These are phyloP conservation scores for Zalaria obscura DNA, from an alignment of 2,329 filamentous ascomycete species.

Conservation along the genomic window DNA sequence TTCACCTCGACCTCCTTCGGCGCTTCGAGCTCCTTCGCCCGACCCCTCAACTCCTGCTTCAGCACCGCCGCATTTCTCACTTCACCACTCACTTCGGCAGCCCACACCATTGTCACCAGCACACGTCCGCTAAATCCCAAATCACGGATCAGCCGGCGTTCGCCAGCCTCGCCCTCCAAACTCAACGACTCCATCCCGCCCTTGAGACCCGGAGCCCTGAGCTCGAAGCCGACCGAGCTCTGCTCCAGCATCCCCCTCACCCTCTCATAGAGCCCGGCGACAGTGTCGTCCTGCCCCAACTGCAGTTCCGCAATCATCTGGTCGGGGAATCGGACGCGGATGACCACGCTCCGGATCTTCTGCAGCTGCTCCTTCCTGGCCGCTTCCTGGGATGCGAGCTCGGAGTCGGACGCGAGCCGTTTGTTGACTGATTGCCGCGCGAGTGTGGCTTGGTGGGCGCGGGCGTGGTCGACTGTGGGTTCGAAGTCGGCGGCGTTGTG, in stretches of 20 bases:
- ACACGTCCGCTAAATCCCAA: slow-evolving; percentile 58
- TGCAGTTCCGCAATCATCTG: slow-evolving; percentile 61
- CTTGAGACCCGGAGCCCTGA: slow-evolving; percentile 49
- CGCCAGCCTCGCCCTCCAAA: slow-evolving; percentile 23
- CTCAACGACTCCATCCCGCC: slow-evolving; percentile 29
- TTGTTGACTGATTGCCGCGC: slow-evolving; percentile 51
- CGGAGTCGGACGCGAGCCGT: slow-evolving; percentile 68
- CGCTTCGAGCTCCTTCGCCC: slow-evolving; percentile 45
- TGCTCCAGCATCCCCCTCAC: slow-evolving; percentile 56
- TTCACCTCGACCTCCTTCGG: slow-evolving; percentile 41
- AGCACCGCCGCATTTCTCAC: slow-evolving; percentile 46
- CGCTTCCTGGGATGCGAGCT: slow-evolving; percentile 56
- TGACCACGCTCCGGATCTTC: slow-evolving; percentile 50
- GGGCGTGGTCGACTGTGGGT: slow-evolving; percentile 62
- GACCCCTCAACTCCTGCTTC: slow-evolving; percentile 40
- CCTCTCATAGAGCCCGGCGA: slow-evolving; percentile 57
- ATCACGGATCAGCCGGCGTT: slow-evolving; percentile 48
- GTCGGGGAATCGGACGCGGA: slow-evolving; percentile 82
- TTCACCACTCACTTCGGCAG: slow-evolving; percentile 42
- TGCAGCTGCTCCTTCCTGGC: slow-evolving; percentile 52
- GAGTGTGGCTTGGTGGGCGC: slow-evolving; percentile 57
- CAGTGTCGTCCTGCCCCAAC: slow-evolving; percentile 56
- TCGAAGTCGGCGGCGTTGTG: slow-evolving; percentile 63
- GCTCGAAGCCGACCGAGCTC: slow-evolving; percentile 51
- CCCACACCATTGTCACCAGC: slow-evolving; percentile 65